A percentile compares a stretch with the other conserved stretches of the same genome.
phyloP scores from a whole-genome alignment of 1,284 basidiomycete species.

The Moesziomyces globuligerus region DNA sequence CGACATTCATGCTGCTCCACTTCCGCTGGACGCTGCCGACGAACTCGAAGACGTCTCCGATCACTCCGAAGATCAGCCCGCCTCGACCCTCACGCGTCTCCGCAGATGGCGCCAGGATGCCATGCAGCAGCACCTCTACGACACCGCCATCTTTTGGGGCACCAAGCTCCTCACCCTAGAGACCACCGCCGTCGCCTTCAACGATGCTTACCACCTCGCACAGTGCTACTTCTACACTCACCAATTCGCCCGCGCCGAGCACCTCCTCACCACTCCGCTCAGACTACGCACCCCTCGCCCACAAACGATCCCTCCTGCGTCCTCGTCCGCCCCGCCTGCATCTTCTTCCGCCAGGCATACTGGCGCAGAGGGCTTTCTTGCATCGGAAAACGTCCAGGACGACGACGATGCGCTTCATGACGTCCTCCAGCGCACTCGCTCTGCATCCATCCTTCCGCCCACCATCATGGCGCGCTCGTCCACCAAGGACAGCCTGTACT shows the following conservation, averaged over 20 bases:
- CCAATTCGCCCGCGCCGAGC: constrained; percentile 92
- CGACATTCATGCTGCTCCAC: constrained; percentile 1
- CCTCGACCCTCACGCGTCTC: constrained; percentile 73
- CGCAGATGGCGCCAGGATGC: constrained; percentile 96
- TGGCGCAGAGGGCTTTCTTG: constrained; percentile 29
- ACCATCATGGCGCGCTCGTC: constrained; percentile 48
- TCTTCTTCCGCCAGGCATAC: constrained; percentile 23
- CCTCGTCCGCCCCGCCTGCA: constrained; percentile 1
- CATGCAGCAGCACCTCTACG: constrained; percentile 95
- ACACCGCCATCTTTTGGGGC: constrained; percentile 98
- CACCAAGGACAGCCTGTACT: constrained; percentile 39
- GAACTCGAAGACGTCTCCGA: constrained; percentile 10
- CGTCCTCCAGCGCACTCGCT: constrained; percentile 46
- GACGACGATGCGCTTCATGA: constrained; percentile 51
- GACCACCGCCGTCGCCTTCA: constrained; percentile 31
- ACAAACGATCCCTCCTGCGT: not conserved
- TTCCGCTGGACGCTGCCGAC: constrained; percentile 5
- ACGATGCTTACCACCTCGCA: constrained; percentile 97
- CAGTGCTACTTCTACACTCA: constrained; percentile 95
- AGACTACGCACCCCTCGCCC: constrained; percentile 34
- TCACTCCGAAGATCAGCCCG: constrained; percentile 8
- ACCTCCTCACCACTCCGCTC: constrained; percentile 85
- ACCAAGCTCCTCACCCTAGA: constrained; percentile 95
- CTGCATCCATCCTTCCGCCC: constrained; percentile 40
- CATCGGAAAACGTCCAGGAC: constrained; percentile 31